Conservation (phyloP, 345 rosid species). For the Bruguiera gymnorhiza region DNA sequence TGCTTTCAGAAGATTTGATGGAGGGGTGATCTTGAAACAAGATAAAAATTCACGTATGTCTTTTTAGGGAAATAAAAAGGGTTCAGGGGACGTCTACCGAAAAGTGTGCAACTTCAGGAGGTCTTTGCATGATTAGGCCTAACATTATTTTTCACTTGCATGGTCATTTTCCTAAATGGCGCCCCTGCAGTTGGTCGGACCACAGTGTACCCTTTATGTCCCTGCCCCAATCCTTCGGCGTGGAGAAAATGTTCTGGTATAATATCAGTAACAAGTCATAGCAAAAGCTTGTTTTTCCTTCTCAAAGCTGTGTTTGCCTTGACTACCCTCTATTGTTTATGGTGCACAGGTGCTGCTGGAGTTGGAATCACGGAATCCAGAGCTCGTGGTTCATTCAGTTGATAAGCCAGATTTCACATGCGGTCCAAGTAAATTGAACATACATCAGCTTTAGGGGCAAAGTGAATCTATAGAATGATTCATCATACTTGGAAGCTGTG, state of each 20-base stretch:
- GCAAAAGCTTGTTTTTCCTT: neutral
- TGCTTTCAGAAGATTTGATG: no score
- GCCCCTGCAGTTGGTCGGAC: slow-evolving; percentile 67
- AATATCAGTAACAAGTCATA: neutral
- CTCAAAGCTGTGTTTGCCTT: neutral
- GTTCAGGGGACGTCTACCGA: no score
- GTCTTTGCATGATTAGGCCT: no score
- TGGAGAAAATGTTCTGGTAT: slow-evolving; percentile 66
- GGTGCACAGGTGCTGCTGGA: slow-evolving; percentile 59
- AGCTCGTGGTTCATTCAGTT: slow-evolving; percentile 48
- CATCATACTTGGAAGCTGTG: neutral
- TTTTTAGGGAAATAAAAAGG: no score
- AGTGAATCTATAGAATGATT: neutral
- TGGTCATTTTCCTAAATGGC: neutral
- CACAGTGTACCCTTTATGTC: slow-evolving; percentile 79
- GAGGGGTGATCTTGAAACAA: no score
- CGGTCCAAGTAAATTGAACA: slow-evolving; percentile 35
- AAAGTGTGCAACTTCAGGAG: no score
- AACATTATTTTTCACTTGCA: no score
- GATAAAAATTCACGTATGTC: no score
- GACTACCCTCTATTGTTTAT: slow-evolving; percentile 1
- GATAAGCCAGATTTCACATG: slow-evolving; percentile 58
- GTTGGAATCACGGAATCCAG: slow-evolving; percentile 53
- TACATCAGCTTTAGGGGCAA: slow-evolving; percentile 36
- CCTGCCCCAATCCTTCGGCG: slow-evolving; percentile 69